These are phyloP conservation scores for Chrysoporthe puriensis DNA, from an alignment of 2,329 filamentous ascomycete genomes.

Conservation along the genomic window DNA sequence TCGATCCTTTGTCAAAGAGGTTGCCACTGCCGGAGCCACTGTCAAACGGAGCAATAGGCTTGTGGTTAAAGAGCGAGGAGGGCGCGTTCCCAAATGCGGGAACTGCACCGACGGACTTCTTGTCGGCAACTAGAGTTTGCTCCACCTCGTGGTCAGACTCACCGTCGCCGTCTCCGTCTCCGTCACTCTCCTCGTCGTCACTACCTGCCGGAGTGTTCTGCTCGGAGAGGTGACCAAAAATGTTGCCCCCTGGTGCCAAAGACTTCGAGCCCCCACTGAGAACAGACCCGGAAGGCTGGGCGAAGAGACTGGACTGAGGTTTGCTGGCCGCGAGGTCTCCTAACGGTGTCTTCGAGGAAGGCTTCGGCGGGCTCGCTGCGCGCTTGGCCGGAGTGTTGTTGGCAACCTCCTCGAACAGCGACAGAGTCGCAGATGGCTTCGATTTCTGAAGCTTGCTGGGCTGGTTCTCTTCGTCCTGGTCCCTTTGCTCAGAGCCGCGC, in stretches of 20 bases:
- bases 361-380: constrained; percentile 38
- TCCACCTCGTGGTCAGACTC: constrained; percentile 42
- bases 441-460: constrained; percentile 56
- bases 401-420: constrained; percentile 60
- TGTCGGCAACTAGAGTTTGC: constrained; percentile 51
- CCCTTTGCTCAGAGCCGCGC: constrained; percentile 52
- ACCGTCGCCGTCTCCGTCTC: constrained; percentile 54
- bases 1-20: constrained; percentile 48
- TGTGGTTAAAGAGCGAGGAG: constrained; percentile 41
- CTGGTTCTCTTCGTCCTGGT: constrained; percentile 50
- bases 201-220: constrained; percentile 59
- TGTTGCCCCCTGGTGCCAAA: constrained; percentile 45
- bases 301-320: constrained; percentile 40
- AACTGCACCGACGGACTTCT: constrained; percentile 45
- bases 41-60: constrained; percentile 34
- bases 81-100: constrained; percentile 47
- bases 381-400: constrained; percentile 50
- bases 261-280: constrained; percentile 39
- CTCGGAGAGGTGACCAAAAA: constrained; percentile 64
- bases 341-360: constrained; percentile 35
- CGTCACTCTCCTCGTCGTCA: constrained; percentile 52
- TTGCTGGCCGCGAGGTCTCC: constrained; percentile 31
- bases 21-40: constrained; percentile 45
- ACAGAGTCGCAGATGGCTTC: constrained; percentile 57
- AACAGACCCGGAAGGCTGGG: constrained; percentile 44